Evolutionary conservation across 1,139 yeast species (phyloP).

Genomic region (Tardiomyces depauwii): DNA sequence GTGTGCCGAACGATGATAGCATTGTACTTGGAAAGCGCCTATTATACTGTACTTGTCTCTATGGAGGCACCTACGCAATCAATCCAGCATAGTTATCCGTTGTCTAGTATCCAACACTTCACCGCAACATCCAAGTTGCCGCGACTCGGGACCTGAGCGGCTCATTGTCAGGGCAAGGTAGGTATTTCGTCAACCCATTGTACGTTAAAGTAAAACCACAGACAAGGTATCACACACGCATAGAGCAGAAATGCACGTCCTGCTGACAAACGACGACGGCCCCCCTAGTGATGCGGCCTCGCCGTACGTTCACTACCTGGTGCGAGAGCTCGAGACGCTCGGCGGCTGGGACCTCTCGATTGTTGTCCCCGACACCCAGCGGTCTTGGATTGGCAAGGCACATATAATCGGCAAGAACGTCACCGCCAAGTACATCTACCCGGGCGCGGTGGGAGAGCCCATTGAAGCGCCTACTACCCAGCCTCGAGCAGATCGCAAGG

Average conservation of each 20-base stretch:
- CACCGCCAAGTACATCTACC: constrained; percentile 47
- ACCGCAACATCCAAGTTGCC: too few relatives aligned
- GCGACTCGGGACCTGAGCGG: too few relatives aligned
- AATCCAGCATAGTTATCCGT: too few relatives aligned
- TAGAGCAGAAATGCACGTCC: constrained; percentile 14
- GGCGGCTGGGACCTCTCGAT: constrained; percentile 75
- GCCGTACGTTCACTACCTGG: constrained; percentile 76
- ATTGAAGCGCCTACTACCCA: constrained; percentile 59
- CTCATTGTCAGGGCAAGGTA: too few relatives aligned
- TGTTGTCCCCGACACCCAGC: constrained; percentile 51
- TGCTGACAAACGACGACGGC: constrained; percentile 87
- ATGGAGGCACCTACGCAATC: too few relatives aligned
- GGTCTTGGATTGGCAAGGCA: constrained; percentile 97
- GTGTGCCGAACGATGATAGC: too few relatives aligned
- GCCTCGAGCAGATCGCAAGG: constrained; percentile 25
- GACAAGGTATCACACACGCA: too few relatives aligned
- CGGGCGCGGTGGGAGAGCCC: constrained; percentile 30
- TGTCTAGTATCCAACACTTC: too few relatives aligned
- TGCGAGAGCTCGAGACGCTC: constrained; percentile 47
- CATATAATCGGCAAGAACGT: constrained; percentile 82
- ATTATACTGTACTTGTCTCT: too few relatives aligned
- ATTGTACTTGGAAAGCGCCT: too few relatives aligned
- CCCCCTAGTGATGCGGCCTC: constrained; percentile 75
- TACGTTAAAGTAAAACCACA: background rate
- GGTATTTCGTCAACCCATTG: too few relatives aligned